A percentile compares a stretch with the other conserved stretches of the same genome.
phyloP scores from a whole-genome alignment of 495 filamentous ascomycete genomes.

The Neurospora tetrasperma region DNA sequence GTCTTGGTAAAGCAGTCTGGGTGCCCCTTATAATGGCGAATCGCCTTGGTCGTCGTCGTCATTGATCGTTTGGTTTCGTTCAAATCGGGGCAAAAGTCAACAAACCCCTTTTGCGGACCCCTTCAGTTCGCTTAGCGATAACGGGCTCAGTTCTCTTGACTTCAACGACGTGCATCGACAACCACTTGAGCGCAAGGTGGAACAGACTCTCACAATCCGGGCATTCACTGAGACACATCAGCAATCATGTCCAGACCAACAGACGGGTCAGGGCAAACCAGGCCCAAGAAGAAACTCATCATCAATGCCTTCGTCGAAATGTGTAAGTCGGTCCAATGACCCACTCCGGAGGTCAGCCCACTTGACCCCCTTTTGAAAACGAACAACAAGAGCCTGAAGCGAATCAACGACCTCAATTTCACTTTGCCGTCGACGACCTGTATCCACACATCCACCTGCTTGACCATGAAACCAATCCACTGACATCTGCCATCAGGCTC shows the following conservation, averaged over 20 bases:
- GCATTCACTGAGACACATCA: not conserved
- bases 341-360: not conserved
- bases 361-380: not conserved
- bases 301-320: slow-evolving; percentile 57
- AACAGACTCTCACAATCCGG: not conserved
- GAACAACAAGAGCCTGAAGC: not conserved
- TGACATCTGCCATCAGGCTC: slow-evolving; percentile 28
- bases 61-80: not conserved
- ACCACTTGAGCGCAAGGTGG: not conserved
- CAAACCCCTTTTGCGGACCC: not conserved
- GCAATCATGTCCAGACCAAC: not conserved
- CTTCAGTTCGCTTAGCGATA: not conserved
- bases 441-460: not conserved
- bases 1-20: not conserved
- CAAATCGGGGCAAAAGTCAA: not conserved
- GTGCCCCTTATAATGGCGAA: not conserved
- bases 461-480: not conserved
- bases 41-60: not conserved
- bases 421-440: too few relatives aligned
- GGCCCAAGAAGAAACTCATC: slow-evolving; percentile 47
- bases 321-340: slow-evolving; percentile 18
- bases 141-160: not conserved
- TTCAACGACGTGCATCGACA: not conserved
- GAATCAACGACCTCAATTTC: not conserved
- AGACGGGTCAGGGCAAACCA: not conserved